A percentile compares a stretch with the other conserved stretches of the same genome.
These are phyloP conservation scores for Geotrichum histeridarum DNA, from an alignment of 1,139 yeast species.

Conservation along the genomic window DNA sequence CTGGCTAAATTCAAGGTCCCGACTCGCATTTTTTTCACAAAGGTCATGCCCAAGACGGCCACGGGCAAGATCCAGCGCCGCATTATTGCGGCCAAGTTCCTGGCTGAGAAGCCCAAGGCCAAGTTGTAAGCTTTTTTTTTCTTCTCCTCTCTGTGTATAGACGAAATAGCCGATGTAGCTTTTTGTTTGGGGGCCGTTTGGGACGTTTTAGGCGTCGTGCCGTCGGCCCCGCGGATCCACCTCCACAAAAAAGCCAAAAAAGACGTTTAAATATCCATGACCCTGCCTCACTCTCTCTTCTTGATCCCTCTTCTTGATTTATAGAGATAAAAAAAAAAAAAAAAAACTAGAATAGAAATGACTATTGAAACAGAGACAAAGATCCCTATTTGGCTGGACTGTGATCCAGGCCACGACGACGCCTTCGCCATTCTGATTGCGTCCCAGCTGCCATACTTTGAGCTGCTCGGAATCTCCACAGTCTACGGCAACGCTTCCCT, in stretches of 20 bases:
- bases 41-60: conserved; percentile 61
- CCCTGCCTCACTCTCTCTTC: neutral
- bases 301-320: neutral
- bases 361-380: neutral
- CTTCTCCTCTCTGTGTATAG: neutral
- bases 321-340: no score
- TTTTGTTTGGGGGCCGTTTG: neutral
- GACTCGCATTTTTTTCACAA: conserved; percentile 50
- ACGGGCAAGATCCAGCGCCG: conserved; percentile 68
- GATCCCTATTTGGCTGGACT: conserved; percentile 80
- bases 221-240: neutral
- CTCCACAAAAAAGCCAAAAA: neutral
- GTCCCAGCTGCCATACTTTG: conserved; percentile 52
- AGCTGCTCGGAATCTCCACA: conserved; percentile 70
- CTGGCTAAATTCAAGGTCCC: conserved; percentile 58
- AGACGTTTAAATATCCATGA: neutral
- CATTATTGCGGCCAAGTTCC: conserved; percentile 46
- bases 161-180: neutral
- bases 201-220: neutral
- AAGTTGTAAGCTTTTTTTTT: conserved; percentile 25
- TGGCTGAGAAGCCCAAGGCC: conserved; percentile 27
- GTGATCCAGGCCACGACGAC: conserved; percentile 92
- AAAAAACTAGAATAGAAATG: neutral
- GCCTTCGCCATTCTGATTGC: conserved; percentile 69
- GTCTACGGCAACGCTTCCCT: conserved; percentile 77